phyloP scores from a whole-genome alignment of 495 filamentous ascomycete genomes.

The Tetracladium marchalianum region DNA sequence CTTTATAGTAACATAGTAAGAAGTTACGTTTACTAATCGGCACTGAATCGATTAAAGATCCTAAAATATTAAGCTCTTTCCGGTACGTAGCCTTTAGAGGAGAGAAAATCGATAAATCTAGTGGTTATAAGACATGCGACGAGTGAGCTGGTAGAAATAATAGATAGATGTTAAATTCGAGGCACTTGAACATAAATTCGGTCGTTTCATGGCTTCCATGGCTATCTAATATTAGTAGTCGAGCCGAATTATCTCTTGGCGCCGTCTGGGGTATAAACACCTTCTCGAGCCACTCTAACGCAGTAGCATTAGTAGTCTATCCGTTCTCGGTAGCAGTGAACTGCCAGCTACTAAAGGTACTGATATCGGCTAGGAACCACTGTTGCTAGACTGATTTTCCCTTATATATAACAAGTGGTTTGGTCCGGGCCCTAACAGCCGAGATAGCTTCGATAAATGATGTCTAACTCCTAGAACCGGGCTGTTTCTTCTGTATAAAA shows the following conservation, averaged over 20 bases:
- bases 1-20: not conserved
- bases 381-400: no score
- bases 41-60: not conserved
- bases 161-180: no score
- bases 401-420: not conserved
- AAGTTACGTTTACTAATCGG: not conserved
- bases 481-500: no score
- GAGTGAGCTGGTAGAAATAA: no score
- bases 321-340: slow-evolving; percentile 2
- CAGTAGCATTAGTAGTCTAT: not conserved
- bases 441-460: slow-evolving; percentile 2
- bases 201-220: no score
- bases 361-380: not conserved
- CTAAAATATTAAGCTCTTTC: not conserved
- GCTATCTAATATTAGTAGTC: no score
- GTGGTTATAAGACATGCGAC: no score
- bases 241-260: no score
- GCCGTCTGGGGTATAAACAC: no score
- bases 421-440: not conserved
- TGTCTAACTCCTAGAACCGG: not conserved
- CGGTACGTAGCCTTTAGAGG: not conserved
- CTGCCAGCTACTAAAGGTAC: not conserved
- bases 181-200: no score
- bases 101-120: not conserved
- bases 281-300: slow-evolving; percentile 1